A percentile compares a stretch with the other conserved stretches of the same genome.
These are phyloP conservation scores for Salix brachista DNA, from an alignment of 345 rosid genomes.

Conservation along the genomic window DNA sequence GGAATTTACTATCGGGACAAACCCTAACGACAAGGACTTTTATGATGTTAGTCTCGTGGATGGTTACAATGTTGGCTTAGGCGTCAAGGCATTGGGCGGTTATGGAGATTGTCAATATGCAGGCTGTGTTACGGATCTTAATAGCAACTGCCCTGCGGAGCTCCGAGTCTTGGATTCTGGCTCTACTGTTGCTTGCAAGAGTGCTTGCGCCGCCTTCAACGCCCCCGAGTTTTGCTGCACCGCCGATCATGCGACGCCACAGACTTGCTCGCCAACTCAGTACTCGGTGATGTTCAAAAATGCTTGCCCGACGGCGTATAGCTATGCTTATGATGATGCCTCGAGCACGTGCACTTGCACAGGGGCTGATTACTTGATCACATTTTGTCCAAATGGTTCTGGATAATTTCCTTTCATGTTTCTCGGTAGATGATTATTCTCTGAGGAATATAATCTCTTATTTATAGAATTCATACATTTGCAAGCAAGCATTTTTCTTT, in stretches of 20 bases:
- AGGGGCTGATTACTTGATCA: conserved; percentile 69
- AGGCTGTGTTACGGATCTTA: conserved; percentile 71
- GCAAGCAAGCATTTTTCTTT: no score
- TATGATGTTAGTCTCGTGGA: conserved; percentile 94
- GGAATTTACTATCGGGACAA: conserved; percentile 63
- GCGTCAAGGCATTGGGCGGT: conserved; percentile 58
- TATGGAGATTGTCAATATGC: conserved; percentile 72
- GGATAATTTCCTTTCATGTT: not conserved
- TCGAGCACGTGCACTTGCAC: conserved; percentile 77
- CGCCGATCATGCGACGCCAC: conserved; percentile 62
- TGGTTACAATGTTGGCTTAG: conserved; percentile 82
- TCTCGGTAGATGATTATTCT: not conserved
- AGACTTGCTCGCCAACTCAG: conserved; percentile 68
- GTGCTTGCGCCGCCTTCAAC: conserved; percentile 81
- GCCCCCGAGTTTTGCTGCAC: conserved; percentile 77
- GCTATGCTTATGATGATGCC: conserved; percentile 90
- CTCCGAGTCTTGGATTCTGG: conserved; percentile 50
- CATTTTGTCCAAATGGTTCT: conserved; percentile 53
- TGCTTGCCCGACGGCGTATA: conserved; percentile 87
- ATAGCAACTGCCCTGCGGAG: conserved; percentile 58
- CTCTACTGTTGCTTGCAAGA: conserved; percentile 64
- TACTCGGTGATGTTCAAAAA: conserved; percentile 76
- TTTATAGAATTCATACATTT: not conserved
- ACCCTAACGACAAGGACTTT: conserved; percentile 50
- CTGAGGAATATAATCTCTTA: not conserved